phyloP scores from a whole-genome alignment of 805 yeast species.

The Jamesozyma piceae region DNA sequence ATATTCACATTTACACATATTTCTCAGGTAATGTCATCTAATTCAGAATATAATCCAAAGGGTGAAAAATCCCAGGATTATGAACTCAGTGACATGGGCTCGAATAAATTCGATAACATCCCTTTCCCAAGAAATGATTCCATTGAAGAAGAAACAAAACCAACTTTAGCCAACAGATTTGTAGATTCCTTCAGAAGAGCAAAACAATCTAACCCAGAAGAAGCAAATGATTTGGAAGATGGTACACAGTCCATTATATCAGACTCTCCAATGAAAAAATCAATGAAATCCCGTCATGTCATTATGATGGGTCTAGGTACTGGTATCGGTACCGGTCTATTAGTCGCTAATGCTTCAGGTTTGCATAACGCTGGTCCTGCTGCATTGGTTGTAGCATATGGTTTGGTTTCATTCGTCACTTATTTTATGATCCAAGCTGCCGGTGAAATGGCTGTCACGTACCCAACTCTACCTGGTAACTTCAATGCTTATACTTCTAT shows the following conservation, averaged over 20 bases:
- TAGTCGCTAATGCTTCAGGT: conserved; percentile 48
- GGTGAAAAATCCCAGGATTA: conserved; percentile 6
- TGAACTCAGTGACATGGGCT: conserved; percentile 1
- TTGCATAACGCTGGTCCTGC: conserved; percentile 38
- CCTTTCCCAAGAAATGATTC: conserved; percentile 1
- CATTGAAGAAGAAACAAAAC: background rate
- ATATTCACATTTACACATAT: background rate
- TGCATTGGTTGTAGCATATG: conserved; percentile 44
- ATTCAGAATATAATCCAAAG: background rate
- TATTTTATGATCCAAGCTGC: conserved; percentile 49
- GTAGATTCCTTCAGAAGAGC: conserved; percentile 23
- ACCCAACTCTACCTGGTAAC: conserved; percentile 33
- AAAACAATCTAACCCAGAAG: conserved; percentile 2
- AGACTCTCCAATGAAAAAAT: conserved; percentile 11
- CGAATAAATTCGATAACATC: conserved; percentile 1
- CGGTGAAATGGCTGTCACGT: conserved; percentile 34
- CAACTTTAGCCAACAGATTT: conserved; percentile 6
- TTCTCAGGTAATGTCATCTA: background rate
- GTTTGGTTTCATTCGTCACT: conserved; percentile 48
- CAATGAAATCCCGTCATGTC: conserved; percentile 38
- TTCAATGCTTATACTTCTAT: conserved; percentile 32
- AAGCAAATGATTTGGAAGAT: conserved; percentile 14
- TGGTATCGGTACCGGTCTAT: conserved; percentile 68
- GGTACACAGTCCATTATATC: conserved; percentile 11
- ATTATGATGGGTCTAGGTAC: conserved; percentile 77